Evolutionary conservation across 2,329 filamentous ascomycete genomes (phyloP).

Genomic region (Aspergillus ibericus): DNA sequence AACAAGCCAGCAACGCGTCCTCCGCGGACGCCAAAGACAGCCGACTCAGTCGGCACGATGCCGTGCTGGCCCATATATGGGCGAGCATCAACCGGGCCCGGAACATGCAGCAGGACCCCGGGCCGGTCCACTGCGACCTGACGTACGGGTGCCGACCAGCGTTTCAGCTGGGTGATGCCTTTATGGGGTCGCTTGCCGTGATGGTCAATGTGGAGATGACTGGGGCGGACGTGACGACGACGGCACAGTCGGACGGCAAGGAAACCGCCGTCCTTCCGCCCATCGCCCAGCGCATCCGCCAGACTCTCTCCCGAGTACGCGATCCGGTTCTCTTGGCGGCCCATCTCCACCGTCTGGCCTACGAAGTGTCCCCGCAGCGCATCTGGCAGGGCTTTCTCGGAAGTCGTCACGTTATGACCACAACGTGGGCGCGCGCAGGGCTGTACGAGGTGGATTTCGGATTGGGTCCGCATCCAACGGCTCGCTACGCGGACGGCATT

Average conservation of each 20-base stretch:
- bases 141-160: conserved; percentile 45
- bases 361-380: conserved; percentile 49
- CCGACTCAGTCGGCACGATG: conserved; percentile 46
- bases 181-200: conserved; percentile 49
- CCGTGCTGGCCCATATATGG: conserved; percentile 51
- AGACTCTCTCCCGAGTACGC: conserved; percentile 36
- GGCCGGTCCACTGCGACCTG: conserved; percentile 42
- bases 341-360: conserved; percentile 45
- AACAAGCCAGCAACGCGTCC: conserved; percentile 8
- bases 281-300: conserved; percentile 32
- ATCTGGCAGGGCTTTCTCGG: conserved; percentile 52
- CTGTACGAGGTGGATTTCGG: conserved; percentile 45
- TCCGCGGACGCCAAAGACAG: not conserved
- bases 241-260: not conserved
- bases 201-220: conserved; percentile 36
- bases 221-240: conserved; percentile 6
- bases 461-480: not conserved
- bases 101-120: conserved; percentile 20
- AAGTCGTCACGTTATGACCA: conserved; percentile 43
- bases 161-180: conserved; percentile 41
- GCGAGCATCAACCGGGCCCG: conserved; percentile 46
- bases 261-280: not conserved
- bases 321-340: conserved; percentile 41
- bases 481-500: conserved; percentile 22
- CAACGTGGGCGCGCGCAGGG: conserved; percentile 40